Base-by-base conservation (phyloP, 139 green algal species). In the Chlamydomonas sp. region DNA sequence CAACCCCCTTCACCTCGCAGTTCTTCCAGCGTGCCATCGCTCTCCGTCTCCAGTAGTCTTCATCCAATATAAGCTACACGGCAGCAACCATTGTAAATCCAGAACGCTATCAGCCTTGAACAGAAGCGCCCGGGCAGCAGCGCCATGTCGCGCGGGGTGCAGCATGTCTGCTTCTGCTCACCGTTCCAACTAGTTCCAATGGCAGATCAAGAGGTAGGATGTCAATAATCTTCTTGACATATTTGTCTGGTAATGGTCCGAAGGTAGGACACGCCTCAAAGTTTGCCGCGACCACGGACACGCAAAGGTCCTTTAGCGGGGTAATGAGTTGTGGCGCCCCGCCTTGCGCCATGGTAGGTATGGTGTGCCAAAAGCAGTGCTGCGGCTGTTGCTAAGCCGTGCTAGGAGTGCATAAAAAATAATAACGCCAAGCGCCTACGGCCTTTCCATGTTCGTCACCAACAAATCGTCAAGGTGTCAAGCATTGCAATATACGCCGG, bases 41-140 rank as follows among this genome's bases (percentile, higher is more conserved):
- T 71, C 94, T 83, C 12, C 93, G 75, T 85, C 92, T 88, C 96
- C 96, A 98, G 84, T 98, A 98, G 3, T 86, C 85, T 63, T 97
- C 96, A 67, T 97, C 94, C 31, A 86, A 79, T 72, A 96, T 95
- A n/a, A 95, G 18, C 80, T 92, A 86, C 58, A 74, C 12, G 15
- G 49, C 49, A 10, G 71, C 20, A 5, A 5, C 71, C 18, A 12
- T 12, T 6, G 4, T 18, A 59, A 16, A 60, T 17, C n/a, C 15
- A 31, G 61, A 66, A 18, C 10, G 20, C 12, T 81, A 20, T n/a
- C 60, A 81, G 15, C 18, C 31, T 49, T 49, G 31, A 49, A 49
- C 31, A 49, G 31, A 49, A 49, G 31, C 31, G 31, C 31, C 31
- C 31, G 31, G 31, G 31, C 31, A 49, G 31, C 31, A 12, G n/a